Conservation (phyloP, 1,284 basidiomycete species). For the Moniliophthora roreri region DNA sequence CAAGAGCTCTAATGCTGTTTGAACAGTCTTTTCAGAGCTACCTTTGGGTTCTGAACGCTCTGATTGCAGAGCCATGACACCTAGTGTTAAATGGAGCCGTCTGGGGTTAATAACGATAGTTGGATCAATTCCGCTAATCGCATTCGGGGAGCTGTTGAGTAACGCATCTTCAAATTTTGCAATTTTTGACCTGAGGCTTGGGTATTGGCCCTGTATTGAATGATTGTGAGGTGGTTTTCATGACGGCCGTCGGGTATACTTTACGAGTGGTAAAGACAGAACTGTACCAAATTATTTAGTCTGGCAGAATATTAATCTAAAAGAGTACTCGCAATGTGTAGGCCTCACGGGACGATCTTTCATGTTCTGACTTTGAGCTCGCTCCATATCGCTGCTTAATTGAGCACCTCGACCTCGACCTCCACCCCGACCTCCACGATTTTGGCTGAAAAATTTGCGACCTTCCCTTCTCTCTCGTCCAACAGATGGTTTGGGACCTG, state of each 20-base stretch:
- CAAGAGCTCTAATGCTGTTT: conserved; percentile 47
- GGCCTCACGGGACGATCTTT: conserved; percentile 18
- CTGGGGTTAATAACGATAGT: conserved; percentile 61
- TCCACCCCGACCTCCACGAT: neutral
- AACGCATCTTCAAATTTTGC: conserved; percentile 47
- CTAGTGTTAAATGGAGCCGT: conserved; percentile 67
- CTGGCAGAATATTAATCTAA: neutral
- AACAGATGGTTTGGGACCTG: too few species aligned
- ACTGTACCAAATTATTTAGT: conserved; percentile 27
- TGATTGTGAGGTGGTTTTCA: neutral
- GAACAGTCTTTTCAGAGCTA: conserved; percentile 31
- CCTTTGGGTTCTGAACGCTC: conserved; percentile 13
- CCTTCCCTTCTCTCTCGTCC: too few species aligned
- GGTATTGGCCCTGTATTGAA: conserved; percentile 48
- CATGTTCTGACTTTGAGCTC: neutral
- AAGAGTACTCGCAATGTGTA: conserved; percentile 27
- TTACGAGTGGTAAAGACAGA: conserved; percentile 44
- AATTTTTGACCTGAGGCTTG: conserved; percentile 38
- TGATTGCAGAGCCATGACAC: conserved; percentile 58
- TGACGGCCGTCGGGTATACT: conserved; percentile 14
- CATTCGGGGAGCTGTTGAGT: conserved; percentile 26
- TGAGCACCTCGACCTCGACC: too few species aligned
- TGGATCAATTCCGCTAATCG: conserved; percentile 56
- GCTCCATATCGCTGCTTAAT: too few species aligned
- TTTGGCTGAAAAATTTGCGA: neutral